Evolutionary conservation across 495 filamentous ascomycete species (phyloP).

Genomic region (Penicillium macrosclerotiorum): DNA sequence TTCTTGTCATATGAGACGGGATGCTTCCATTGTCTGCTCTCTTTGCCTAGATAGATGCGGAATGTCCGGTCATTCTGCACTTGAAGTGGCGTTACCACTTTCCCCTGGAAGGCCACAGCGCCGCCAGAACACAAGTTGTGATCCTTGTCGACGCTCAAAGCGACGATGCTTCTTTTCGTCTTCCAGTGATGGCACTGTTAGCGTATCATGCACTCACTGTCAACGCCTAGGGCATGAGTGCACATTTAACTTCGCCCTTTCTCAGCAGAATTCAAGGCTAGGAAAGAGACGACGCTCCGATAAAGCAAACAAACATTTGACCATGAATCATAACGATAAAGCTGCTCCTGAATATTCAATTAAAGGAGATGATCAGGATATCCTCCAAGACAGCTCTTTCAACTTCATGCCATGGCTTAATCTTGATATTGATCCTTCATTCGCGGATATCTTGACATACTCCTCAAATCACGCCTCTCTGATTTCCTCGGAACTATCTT

Average conservation of each 20-base stretch:
- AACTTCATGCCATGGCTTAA: slow-evolving; percentile 14
- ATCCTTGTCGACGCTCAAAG: slow-evolving; percentile 26
- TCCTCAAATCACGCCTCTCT: background rate
- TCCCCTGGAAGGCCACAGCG: slow-evolving; percentile 6
- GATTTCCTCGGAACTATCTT: background rate
- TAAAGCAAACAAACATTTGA: no score
- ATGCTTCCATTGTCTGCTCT: no score
- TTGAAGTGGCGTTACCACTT: background rate
- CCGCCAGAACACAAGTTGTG: slow-evolving; percentile 29
- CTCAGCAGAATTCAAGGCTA: slow-evolving; percentile 1
- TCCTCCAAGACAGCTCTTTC: no score
- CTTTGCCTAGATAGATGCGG: background rate
- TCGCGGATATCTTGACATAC: background rate
- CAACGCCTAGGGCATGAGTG: slow-evolving; percentile 19
- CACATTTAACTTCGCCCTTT: slow-evolving; percentile 24
- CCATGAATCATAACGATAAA: no score
- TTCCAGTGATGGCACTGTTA: background rate
- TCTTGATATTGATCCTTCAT: slow-evolving; percentile 4
- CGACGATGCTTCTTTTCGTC: slow-evolving; percentile 21
- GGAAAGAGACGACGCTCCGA: slow-evolving; percentile 5
- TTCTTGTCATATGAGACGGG: no score
- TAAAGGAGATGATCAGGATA: no score
- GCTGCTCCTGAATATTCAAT: no score
- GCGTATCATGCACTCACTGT: slow-evolving; percentile 17
- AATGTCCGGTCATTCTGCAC: background rate